Evolutionary conservation across 2,329 filamentous ascomycete genomes (phyloP).

Genomic region (Alternaria sp.): DNA sequence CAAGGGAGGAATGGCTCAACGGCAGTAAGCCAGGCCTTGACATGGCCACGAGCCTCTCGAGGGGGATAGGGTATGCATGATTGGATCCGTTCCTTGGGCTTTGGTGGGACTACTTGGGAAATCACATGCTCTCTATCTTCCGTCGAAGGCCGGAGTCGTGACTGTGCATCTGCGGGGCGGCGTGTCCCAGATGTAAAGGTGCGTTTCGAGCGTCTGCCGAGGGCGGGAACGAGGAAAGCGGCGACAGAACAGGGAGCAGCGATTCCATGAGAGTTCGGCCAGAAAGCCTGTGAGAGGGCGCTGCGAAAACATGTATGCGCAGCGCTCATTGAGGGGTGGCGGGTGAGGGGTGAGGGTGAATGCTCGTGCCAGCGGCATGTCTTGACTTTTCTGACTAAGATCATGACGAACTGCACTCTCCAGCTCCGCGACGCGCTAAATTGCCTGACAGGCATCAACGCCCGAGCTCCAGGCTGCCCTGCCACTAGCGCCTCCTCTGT

Average conservation of each 20-base stretch:
- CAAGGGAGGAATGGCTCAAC: conserved; percentile 52
- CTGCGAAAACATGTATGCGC: conserved; percentile 50
- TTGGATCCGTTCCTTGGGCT: conserved; percentile 17
- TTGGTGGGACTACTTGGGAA: conserved; percentile 17
- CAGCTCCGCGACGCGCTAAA: conserved; percentile 26
- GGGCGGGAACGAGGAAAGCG: conserved; percentile 49
- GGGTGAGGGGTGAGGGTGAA: conserved; percentile 26
- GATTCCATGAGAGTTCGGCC: conserved; percentile 32
- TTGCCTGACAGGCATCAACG: conserved; percentile 8
- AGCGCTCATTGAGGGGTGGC: conserved; percentile 49
- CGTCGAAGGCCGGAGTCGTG: conserved; percentile 3
- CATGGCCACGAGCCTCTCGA: conserved; percentile 32
- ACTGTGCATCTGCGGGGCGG: conserved; percentile 20
- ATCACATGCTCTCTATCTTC: conserved; percentile 5
- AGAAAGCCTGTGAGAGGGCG: conserved; percentile 50
- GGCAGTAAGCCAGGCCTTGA: conserved; percentile 46
- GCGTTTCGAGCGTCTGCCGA: conserved; percentile 34
- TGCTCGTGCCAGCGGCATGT: conserved; percentile 26
- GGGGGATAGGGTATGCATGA: conserved; percentile 36
- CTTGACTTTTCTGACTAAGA: conserved; percentile 38
- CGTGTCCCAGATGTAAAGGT: conserved; percentile 38
- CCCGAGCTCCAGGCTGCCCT: conserved; percentile 21
- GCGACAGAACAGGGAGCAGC: conserved; percentile 38
- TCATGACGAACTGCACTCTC: conserved; percentile 30
- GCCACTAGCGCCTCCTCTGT: conserved; percentile 17